Evolutionary conservation across 2,329 filamentous ascomycete species (phyloP), one percentile per base, ranked within the genome.

Genomic region (Fusarium annulatum): DNA sequence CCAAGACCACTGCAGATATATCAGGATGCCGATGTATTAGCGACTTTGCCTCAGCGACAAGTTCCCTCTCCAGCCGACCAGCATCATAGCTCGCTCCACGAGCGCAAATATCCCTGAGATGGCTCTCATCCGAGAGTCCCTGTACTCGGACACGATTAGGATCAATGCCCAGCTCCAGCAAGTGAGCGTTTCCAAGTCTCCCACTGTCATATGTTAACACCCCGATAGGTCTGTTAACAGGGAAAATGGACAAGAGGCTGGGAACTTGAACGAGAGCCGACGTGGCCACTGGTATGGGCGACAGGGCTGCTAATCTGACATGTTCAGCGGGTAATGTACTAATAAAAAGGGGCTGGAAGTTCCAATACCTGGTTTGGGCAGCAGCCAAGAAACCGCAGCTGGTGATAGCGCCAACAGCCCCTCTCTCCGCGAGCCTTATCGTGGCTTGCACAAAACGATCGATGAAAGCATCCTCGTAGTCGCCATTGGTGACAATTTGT

Each of bases 381-480:
- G 82, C 79, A 23, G 82, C 82, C 10, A 83, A 73, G 59, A 84
- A 84, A 3, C 82, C 82, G 57, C 82, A 84, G 72, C 82, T 83
- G 3, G 82, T 83, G 39, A 83, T 80, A 52, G 83, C 79, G 30
- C 81, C 81, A 7, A 83, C 77, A 26, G 77, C 77, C 3, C 82
- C 82, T 49, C 76, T 73, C 16, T 80, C 73, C 9, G 79, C 79
- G 3, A 84, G 76, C 41, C 69, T 80, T 53, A 76, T 57, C 7
- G 81, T 80, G 2, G 82, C 80, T 30, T 75, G 73, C 10, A 83
- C 81, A 52, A 84, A 83, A 3, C 76, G 71, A 30, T 81, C 77
- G 36, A 82, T 77, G 34, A 83, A 83, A 2, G 70, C 79, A 55
- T 78, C 76, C 30, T 79, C 73, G 59, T 83, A 83, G 3, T 57